Evolutionary conservation across 1,284 basidiomycete genomes (phyloP).

Genomic region (Wallemia hederae): DNA sequence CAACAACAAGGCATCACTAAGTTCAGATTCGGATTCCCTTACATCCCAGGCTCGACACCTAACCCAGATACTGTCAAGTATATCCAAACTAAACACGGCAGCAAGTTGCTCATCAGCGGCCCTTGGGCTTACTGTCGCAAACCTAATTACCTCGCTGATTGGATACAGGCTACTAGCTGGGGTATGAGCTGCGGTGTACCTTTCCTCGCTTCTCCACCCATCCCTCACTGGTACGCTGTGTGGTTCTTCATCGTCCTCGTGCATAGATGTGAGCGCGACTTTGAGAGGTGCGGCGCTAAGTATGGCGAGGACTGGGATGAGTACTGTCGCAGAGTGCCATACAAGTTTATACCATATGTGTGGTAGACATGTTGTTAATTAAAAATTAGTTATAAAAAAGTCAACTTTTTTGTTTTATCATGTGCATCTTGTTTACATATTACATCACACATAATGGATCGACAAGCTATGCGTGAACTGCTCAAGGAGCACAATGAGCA

Average conservation of each 20-base stretch:
- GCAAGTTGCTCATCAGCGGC: constrained; percentile 22
- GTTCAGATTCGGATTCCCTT: constrained; percentile 57
- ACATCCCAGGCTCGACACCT: constrained; percentile 60
- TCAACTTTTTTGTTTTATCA: too few species aligned
- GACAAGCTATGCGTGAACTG: too few species aligned
- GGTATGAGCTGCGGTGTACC: constrained; percentile 22
- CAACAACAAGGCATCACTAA: constrained; percentile 27
- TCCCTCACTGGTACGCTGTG: constrained; percentile 82
- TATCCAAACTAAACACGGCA: constrained; percentile 79
- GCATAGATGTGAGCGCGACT: constrained; percentile 66
- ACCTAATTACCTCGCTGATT: constrained; percentile 36
- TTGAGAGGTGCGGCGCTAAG: constrained; percentile 61
- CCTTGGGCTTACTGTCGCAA: constrained; percentile 51
- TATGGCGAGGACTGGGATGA: constrained; percentile 86
- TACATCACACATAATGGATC: not conserved
- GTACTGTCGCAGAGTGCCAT: constrained; percentile 29
- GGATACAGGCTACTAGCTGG: constrained; percentile 57
- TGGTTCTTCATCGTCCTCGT: constrained; percentile 74
- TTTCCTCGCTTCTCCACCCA: constrained; percentile 47
- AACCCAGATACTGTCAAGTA: constrained; percentile 46
- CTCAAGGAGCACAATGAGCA: not conserved
- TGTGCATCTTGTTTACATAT: not conserved
- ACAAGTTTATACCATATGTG: not conserved
- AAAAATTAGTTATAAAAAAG: too few species aligned
- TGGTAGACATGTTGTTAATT: not conserved